These are phyloP conservation scores for Kickxella alabastrina DNA, from an alignment of 192 early-diverging fungal species.

Conservation along the genomic window DNA sequence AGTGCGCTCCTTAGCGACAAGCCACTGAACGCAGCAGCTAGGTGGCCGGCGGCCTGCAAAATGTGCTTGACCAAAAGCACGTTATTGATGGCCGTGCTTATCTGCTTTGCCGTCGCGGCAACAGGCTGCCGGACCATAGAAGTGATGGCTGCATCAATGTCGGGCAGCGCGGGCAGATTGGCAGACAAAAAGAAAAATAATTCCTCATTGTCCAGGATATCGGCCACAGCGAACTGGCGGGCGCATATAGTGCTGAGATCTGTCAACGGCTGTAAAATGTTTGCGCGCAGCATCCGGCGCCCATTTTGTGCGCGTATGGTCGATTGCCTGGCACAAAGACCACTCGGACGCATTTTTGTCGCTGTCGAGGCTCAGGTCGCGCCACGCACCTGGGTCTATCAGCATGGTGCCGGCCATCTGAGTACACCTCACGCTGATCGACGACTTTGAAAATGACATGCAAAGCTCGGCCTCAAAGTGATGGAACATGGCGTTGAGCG, in stretches of 20 bases:
- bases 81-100: slow-evolving; percentile 63
- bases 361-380: slow-evolving; percentile 18
- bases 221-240: slow-evolving; percentile 31
- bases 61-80: slow-evolving; percentile 68
- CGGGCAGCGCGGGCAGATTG: slow-evolving; percentile 46
- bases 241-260: slow-evolving; percentile 39
- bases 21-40: slow-evolving; percentile 34
- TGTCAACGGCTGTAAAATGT: slow-evolving; percentile 69
- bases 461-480: slow-evolving; percentile 19
- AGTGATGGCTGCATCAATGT: slow-evolving; percentile 59
- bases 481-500: slow-evolving; percentile 33
- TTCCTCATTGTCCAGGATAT: slow-evolving; percentile 48
- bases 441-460: slow-evolving; percentile 11
- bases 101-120: slow-evolving; percentile 53
- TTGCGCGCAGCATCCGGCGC: slow-evolving; percentile 66
- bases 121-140: slow-evolving; percentile 48
- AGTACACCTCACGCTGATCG: slow-evolving; percentile 19
- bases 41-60: slow-evolving; percentile 45
- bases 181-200: slow-evolving; percentile 50
- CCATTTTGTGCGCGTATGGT: slow-evolving; percentile 39
- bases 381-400: slow-evolving; percentile 48
- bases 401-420: slow-evolving; percentile 50
- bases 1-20: slow-evolving; percentile 36
- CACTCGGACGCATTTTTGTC: background rate
- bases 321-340: slow-evolving; percentile 28